A percentile compares a stretch with the other conserved stretches of the same genome.
Evolutionary conservation across 148 eudicot genomes (phyloP).

Genomic region (Silene uniflora): DNA sequence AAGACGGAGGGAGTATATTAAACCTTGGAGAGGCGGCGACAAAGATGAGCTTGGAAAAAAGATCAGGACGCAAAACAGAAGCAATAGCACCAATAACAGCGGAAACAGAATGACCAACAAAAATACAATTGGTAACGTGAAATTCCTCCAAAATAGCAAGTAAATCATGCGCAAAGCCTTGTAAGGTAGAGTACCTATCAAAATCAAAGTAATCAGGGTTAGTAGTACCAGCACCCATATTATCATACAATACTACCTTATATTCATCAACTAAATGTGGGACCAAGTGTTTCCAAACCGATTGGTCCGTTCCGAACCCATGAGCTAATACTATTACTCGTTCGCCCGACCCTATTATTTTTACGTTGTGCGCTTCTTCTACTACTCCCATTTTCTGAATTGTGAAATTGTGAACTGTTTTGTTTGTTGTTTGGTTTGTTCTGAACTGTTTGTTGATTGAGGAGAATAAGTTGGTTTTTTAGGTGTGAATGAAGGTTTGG

Average conservation of each 20-base stretch:
- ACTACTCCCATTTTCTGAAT: constrained; percentile 51
- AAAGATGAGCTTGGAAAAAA: constrained; percentile 61
- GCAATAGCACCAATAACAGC: constrained; percentile 66
- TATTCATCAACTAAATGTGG: constrained; percentile 65
- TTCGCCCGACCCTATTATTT: constrained; percentile 46
- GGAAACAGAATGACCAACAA: constrained; percentile 84
- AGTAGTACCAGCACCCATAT: constrained; percentile 93
- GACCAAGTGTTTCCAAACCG: constrained; percentile 77
- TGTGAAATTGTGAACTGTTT: neutral
- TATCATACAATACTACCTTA: constrained; percentile 65
- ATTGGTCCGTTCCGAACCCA: constrained; percentile 91
- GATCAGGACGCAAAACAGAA: constrained; percentile 73
- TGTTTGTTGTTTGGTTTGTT: neutral
- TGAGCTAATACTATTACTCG: constrained; percentile 60
- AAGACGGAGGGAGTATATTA: too few species aligned
- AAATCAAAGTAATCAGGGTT: constrained; percentile 88
- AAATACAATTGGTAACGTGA: constrained; percentile 42
- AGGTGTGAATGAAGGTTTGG: constrained; percentile 2
- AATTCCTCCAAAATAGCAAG: constrained; percentile 73
- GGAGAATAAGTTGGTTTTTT: neutral
- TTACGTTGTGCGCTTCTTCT: constrained; percentile 83
- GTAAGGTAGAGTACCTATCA: constrained; percentile 56
- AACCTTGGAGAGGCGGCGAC: constrained; percentile 80
- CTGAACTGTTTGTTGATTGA: neutral
- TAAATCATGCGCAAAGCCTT: constrained; percentile 70